Evolutionary conservation across 2,329 filamentous ascomycete species (phyloP).

Genomic region (Fusarium caatingaense): DNA sequence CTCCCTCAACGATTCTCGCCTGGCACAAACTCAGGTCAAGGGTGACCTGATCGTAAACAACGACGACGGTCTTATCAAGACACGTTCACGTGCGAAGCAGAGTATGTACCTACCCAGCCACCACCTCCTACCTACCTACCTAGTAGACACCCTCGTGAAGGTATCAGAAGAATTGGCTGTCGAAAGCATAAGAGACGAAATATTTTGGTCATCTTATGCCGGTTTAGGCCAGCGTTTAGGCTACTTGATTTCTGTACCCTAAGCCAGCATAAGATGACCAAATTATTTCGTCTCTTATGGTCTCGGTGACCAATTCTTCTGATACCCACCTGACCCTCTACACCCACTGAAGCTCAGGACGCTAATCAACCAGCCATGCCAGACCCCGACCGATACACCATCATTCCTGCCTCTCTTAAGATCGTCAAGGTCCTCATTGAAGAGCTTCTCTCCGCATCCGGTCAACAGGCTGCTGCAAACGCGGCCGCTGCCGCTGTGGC

Average conservation of each 20-base stretch:
- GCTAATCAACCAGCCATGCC: conserved; percentile 45
- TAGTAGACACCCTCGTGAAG: too few species aligned
- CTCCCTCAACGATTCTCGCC: conserved; percentile 82
- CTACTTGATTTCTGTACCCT: too few species aligned
- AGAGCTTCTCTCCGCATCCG: conserved; percentile 85
- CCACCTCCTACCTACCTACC: too few species aligned
- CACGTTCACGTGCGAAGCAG: conserved; percentile 86
- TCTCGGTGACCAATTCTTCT: too few species aligned
- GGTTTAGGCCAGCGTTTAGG: too few species aligned
- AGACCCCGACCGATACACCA: conserved; percentile 91
- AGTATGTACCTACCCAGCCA: conserved; percentile 61
- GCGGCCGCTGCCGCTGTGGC: conserved; percentile 73
- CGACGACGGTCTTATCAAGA: conserved; percentile 86
- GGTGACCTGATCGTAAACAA: conserved; percentile 87
- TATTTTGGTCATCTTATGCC: too few species aligned
- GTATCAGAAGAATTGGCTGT: too few species aligned
- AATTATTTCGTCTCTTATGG: too few species aligned
- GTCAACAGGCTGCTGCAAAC: conserved; percentile 68
- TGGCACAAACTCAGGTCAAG: conserved; percentile 85
- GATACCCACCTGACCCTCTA: not conserved
- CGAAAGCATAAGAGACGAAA: too few species aligned
- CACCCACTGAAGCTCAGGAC: conserved; percentile 27
- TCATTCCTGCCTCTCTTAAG: conserved; percentile 89
- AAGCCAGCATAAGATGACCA: too few species aligned
- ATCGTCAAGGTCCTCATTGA: conserved; percentile 96